Percentiles rank a stretch among this genome's conserved stretches.
Conservation (phyloP, 768 basidiomycete genomes). For the Paxillus ammoniavirescens region DNA sequence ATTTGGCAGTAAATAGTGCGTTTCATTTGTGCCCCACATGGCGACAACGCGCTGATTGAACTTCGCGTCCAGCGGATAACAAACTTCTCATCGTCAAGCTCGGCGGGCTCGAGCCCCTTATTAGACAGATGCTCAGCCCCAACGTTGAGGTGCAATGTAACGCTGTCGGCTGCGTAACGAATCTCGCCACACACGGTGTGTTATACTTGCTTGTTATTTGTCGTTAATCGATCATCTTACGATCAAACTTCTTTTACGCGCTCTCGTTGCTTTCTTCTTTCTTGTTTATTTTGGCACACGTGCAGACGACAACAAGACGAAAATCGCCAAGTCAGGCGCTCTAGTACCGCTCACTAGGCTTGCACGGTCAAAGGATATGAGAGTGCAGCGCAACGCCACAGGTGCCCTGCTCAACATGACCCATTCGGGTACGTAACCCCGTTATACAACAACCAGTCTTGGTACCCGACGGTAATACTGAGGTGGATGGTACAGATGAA, state of each 20-base stretch:
- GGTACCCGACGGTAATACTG: not conserved
- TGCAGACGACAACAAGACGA: slow-evolving; percentile 98
- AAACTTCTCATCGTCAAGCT: slow-evolving; percentile 98
- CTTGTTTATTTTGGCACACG: slow-evolving; percentile 6
- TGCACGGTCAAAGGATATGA: slow-evolving; percentile 98
- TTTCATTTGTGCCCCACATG: slow-evolving; percentile 23
- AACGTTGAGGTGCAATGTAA: slow-evolving; percentile 99
- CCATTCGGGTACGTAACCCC: slow-evolving; percentile 73
- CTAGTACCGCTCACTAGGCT: slow-evolving; percentile 93
- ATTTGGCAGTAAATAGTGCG: slow-evolving; percentile 96
- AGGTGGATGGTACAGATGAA: slow-evolving; percentile 63
- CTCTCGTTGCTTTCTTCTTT: slow-evolving; percentile 3
- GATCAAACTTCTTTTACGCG: slow-evolving; percentile 1
- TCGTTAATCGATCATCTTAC: slow-evolving; percentile 7
- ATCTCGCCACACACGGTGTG: slow-evolving; percentile 95
- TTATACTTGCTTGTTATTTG: slow-evolving; percentile 7
- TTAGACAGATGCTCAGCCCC: slow-evolving; percentile 97
- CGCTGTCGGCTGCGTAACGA: slow-evolving; percentile 98
- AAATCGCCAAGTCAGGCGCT: slow-evolving; percentile 99
- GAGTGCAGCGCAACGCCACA: slow-evolving; percentile 97
- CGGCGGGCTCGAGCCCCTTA: slow-evolving; percentile 95
- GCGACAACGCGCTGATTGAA: slow-evolving; percentile 9
- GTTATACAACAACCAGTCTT: not conserved
- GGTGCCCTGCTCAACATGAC: slow-evolving; percentile 99
- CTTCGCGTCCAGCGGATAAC: slow-evolving; percentile 75